A percentile compares a stretch with the other conserved stretches of the same genome.
Evolutionary conservation across 257 asterid species (phyloP).

Genomic region (Penstemon eatonii): DNA sequence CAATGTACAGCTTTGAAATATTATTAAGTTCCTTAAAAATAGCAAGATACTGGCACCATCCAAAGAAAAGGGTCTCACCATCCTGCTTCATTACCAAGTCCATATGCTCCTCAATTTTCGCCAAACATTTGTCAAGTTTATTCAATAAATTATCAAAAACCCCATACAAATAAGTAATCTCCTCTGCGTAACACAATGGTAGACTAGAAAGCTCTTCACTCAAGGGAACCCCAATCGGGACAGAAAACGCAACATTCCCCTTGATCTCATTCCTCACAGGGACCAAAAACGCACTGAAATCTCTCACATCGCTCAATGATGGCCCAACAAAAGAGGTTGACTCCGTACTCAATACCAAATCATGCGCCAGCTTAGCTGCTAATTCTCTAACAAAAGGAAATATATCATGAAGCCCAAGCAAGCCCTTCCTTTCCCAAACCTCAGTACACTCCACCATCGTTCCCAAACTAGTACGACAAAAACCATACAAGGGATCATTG

Average conservation of each 20-base stretch:
- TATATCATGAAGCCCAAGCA: constrained; percentile 48
- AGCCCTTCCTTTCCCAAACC: constrained; percentile 26
- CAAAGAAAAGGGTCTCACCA: constrained; percentile 35
- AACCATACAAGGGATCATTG: constrained; percentile 47
- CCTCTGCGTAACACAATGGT: constrained; percentile 38
- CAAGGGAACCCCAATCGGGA: constrained; percentile 43
- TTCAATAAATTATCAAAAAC: constrained; percentile 48
- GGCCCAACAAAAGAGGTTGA: constrained; percentile 25
- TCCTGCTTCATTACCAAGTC: constrained; percentile 34
- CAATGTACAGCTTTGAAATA: constrained; percentile 55
- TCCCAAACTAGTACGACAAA: constrained; percentile 59
- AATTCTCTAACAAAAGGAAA: constrained; percentile 60
- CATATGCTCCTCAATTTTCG: constrained; percentile 53
- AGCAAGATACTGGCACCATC: constrained; percentile 57
- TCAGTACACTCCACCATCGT: constrained; percentile 39
- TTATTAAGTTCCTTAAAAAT: constrained; percentile 65
- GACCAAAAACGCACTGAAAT: constrained; percentile 47
- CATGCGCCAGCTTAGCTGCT: constrained; percentile 45
- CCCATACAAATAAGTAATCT: constrained; percentile 38
- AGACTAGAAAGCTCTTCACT: constrained; percentile 31
- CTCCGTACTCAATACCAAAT: constrained; percentile 31
- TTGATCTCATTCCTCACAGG: constrained; percentile 41
- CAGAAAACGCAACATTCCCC: constrained; percentile 26
- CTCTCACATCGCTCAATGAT: constrained; percentile 42
- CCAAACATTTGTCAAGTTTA: constrained; percentile 52